These are phyloP conservation scores for Polytrichum commune DNA, from an alignment of 225 moss, liverwort and hornwort genomes.

Conservation along the genomic window DNA sequence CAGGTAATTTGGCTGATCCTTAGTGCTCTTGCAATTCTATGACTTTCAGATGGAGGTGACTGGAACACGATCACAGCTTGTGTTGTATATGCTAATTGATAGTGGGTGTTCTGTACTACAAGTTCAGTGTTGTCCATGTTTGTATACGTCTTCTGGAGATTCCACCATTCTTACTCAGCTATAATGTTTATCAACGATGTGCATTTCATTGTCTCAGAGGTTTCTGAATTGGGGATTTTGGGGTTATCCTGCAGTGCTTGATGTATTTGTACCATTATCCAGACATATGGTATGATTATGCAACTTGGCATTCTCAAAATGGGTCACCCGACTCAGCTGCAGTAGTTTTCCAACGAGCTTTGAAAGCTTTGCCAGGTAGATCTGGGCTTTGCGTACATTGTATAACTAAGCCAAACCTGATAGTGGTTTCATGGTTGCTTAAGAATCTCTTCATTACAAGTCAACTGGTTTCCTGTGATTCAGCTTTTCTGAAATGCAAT, in stretches of 20 bases:
- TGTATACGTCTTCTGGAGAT: not conserved
- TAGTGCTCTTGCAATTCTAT: not conserved
- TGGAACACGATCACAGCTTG: too few relatives aligned
- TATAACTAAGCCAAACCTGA: too few relatives aligned
- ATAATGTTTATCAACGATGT: too few relatives aligned
- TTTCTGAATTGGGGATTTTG: not conserved
- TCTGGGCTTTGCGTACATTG: not conserved
- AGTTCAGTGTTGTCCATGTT: not conserved
- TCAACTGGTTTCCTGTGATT: too few relatives aligned
- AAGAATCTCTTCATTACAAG: too few relatives aligned
- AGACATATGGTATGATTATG: constrained; percentile 98
- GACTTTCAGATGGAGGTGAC: not conserved
- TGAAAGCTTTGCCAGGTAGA: constrained; percentile 90
- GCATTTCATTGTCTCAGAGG: too few relatives aligned
- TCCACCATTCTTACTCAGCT: too few relatives aligned
- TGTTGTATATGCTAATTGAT: not conserved
- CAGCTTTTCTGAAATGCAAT: too few relatives aligned
- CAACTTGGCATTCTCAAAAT: constrained; percentile 95
- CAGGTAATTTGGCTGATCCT: constrained; percentile 47
- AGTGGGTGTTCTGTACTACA: not conserved
- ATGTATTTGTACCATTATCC: constrained; percentile 99
- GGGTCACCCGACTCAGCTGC: constrained; percentile 75
- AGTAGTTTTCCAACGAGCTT: constrained; percentile 72
- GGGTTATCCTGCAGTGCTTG: constrained; percentile 72
- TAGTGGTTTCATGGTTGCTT: too few relatives aligned